Base-by-base conservation (phyloP, 805 yeast genomes). In the Candida nitratophila region DNA sequence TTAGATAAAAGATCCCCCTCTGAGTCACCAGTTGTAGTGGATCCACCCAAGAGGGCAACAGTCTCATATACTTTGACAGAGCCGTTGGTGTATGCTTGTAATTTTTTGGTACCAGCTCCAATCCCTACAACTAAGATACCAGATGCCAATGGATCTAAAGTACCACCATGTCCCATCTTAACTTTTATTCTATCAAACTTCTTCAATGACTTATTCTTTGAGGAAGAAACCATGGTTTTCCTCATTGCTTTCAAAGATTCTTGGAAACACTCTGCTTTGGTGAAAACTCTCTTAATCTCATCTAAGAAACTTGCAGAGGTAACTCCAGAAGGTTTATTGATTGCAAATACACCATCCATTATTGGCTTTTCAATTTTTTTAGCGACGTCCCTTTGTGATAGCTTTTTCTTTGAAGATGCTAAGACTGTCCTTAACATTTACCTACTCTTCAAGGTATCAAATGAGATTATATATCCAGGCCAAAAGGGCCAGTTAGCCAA, bases 121-220 rank as follows among this genome's bases (percentile, higher is more conserved):
- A 93, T 77, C 5, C 99, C 99, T 44, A 93, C 72, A 2, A 95
- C 91, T 36, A 86, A 63, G 1, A 91, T 90, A 11, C 99, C 99
- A n/a, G 89, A 81, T 0, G 99, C 99, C 37, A 86, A 65, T 0
- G 98, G 97, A 57, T 93, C 99, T 33, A 93, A 69, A 0, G 99
- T 93, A 10, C 99, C 99, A 17, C 99, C 99, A 62, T 93, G 99
- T 1, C 99, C 99, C 71, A 91, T 83, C 57, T 93, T 93, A 30
- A 90, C 80, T 53, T 81, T 81, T 4, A 76, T 67, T 29, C 70
- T 70, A 21, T 73, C 66, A 26, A 75, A 68, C 46, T 76, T 75
- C 43, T 76, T 73, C 47, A 74, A 71, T 37, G 77, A 72, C 32
- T 78, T 70, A 44, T 66, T 70, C 42, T 70, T 61, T 29, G 65